phyloP scores from a whole-genome alignment of 2,329 filamentous ascomycete species.

The Phyllosticta paracitricarpa region DNA sequence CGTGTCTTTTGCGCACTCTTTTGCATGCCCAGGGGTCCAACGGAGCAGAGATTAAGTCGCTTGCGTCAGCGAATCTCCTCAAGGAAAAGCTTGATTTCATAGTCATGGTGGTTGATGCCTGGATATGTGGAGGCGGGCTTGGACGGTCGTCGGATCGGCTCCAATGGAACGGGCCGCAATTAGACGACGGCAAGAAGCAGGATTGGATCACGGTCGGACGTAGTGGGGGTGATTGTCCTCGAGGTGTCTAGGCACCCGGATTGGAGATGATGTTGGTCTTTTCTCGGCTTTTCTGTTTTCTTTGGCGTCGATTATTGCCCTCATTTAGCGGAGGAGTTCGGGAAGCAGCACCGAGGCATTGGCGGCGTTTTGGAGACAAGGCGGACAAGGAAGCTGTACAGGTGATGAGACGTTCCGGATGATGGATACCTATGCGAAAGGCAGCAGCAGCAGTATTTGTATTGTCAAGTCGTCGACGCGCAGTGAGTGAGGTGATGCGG shows the following conservation, averaged over 20 bases:
- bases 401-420: background rate
- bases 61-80: constrained; percentile 59
- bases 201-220: constrained; percentile 41
- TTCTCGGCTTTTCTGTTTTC: background rate
- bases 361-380: background rate
- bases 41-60: constrained; percentile 44
- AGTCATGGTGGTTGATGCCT: constrained; percentile 56
- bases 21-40: constrained; percentile 49
- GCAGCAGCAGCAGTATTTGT: background rate
- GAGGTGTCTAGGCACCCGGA: background rate
- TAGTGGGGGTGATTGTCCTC: constrained; percentile 34
- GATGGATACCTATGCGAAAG: background rate
- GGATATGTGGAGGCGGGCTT: constrained; percentile 59
- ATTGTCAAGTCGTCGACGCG: background rate
- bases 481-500: background rate
- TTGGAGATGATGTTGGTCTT: background rate
- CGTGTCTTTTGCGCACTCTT: constrained; percentile 62
- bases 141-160: constrained; percentile 37
- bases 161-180: constrained; percentile 34
- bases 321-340: background rate
- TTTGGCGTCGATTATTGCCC: background rate
- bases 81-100: constrained; percentile 67
- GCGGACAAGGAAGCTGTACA: background rate
- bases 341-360: constrained; percentile 5
- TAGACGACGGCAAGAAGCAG: constrained; percentile 34